Evolutionary conservation across 495 filamentous ascomycete genomes (phyloP).

Genomic region (Hypoxylon cercidicola): DNA sequence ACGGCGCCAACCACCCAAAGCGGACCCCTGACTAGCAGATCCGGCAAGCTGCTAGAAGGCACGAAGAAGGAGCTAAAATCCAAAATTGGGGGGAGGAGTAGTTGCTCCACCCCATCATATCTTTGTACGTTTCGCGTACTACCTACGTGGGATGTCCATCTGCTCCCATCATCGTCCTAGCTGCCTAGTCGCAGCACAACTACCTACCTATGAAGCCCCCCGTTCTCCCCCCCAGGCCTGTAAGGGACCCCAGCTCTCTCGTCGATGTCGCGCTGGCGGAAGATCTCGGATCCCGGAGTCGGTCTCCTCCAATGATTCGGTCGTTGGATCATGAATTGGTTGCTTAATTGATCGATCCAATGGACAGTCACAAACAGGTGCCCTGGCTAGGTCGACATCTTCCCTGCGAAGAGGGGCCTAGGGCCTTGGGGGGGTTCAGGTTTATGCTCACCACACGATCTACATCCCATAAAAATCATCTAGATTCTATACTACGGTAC

Average conservation of each 20-base stretch:
- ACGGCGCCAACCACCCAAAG: conserved; percentile 33
- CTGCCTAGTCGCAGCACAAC: neutral
- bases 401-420: neutral
- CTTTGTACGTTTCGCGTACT: conserved; percentile 27
- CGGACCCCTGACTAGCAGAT: conserved; percentile 38
- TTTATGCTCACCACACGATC: conserved; percentile 31
- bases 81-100: conserved; percentile 1
- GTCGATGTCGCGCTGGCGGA: conserved; percentile 36
- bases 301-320: conserved; percentile 32
- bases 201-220: neutral
- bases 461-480: conserved; percentile 40
- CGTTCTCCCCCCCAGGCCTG: conserved; percentile 3
- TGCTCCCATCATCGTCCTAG: conserved; percentile 19
- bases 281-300: conserved; percentile 44
- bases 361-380: conserved; percentile 13
- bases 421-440: neutral
- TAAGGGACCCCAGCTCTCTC: conserved; percentile 3
- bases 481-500: conserved; percentile 24
- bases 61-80: conserved; percentile 42
- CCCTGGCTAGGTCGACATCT: conserved; percentile 19
- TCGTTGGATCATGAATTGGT: conserved; percentile 30
- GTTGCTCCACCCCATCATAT: conserved; percentile 11
- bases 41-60: conserved; percentile 39
- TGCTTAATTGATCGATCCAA: conserved; percentile 38
- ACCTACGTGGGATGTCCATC: conserved; percentile 30